Evolutionary conservation across 2,329 filamentous ascomycete species (phyloP).

Genomic region (Phialemoniopsis sp.): DNA sequence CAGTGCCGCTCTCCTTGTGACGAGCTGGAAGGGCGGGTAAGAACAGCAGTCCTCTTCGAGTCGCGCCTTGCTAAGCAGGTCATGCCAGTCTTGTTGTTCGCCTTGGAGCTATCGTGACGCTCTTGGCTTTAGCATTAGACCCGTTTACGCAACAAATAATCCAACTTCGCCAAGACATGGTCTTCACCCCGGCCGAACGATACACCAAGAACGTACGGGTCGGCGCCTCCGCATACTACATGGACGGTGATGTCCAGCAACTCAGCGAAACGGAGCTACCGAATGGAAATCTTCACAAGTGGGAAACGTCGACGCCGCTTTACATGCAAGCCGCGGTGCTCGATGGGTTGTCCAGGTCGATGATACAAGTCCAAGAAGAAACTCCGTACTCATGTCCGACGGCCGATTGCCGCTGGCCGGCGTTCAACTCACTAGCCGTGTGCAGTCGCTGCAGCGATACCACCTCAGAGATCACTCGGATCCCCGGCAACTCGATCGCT

Average conservation of each 20-base stretch:
- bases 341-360: slow-evolving; percentile 1
- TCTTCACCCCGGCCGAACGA: neutral
- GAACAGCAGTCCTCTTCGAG: neutral
- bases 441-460: slow-evolving; percentile 3
- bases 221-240: neutral
- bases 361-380: slow-evolving; percentile 1
- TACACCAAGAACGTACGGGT: neutral
- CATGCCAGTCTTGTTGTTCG: slow-evolving; percentile 1
- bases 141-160: slow-evolving; percentile 5
- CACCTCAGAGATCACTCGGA: neutral
- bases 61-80: neutral
- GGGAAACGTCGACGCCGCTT: neutral
- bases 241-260: neutral
- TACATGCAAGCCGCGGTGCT: slow-evolving; percentile 6
- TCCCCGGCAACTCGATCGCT: neutral
- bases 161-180: slow-evolving; percentile 1
- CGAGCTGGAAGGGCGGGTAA: slow-evolving; percentile 1
- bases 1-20: slow-evolving; percentile 1
- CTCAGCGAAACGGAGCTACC: no score
- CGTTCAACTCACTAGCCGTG: slow-evolving; percentile 2
- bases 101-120: neutral
- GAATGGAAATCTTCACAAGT: neutral
- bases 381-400: slow-evolving; percentile 2
- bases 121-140: slow-evolving; percentile 3
- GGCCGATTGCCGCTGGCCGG: slow-evolving; percentile 4